A percentile compares a stretch with the other conserved stretches of the same genome.
Conservation (phyloP, 2,329 filamentous ascomycete genomes). For the Hypoxylon sp. region DNA sequence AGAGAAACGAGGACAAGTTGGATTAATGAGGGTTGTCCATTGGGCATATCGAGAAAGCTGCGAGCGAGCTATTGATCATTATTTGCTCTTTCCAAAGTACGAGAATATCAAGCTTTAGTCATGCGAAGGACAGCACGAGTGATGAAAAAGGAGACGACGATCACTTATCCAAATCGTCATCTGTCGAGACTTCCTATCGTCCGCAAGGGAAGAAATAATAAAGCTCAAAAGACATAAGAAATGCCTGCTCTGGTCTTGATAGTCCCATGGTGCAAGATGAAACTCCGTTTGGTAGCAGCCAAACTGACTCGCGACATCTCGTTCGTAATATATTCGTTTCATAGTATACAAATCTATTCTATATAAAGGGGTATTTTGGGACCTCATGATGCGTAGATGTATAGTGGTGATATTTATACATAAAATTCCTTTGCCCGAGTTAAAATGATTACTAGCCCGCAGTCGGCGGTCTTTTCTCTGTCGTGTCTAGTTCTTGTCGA, state of each 20-base stretch:
- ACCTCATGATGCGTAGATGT: slow-evolving; percentile 19
- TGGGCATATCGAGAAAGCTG: slow-evolving; percentile 1
- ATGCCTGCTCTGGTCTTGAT: not conserved
- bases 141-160: not conserved
- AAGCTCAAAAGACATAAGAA: not conserved
- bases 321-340: not conserved
- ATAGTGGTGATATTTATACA: slow-evolving; percentile 19
- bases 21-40: not conserved
- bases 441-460: not conserved
- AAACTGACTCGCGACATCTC: not conserved
- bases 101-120: not conserved
- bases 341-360: slow-evolving; percentile 4
- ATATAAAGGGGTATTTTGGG: slow-evolving; percentile 26
- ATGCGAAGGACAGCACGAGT: too few relatives aligned
- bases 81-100: slow-evolving; percentile 9
- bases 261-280: not conserved
- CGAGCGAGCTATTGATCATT: not conserved
- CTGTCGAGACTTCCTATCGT: not conserved
- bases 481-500: not conserved
- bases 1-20: slow-evolving; percentile 8
- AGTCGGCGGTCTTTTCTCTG: not conserved
- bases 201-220: not conserved
- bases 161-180: not conserved
- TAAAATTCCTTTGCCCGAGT: not conserved
- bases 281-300: not conserved